Evolutionary conservation across 2,329 filamentous ascomycete genomes (phyloP).

Genomic region (Aspergillus hortae): DNA sequence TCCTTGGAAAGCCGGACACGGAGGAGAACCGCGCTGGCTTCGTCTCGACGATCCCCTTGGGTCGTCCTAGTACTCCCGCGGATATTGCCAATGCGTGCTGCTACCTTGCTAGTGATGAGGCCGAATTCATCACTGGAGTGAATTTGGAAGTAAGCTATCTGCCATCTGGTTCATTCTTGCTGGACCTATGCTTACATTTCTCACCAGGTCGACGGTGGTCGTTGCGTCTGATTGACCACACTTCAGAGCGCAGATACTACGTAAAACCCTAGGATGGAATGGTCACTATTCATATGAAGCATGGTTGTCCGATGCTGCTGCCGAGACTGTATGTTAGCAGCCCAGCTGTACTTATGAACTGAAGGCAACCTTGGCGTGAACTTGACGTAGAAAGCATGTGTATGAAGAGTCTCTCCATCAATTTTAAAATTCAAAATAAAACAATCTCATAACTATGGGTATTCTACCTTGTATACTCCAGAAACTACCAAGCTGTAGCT

Average conservation of each 20-base stretch:
- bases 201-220: slow-evolving; percentile 17
- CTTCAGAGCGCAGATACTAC: not conserved
- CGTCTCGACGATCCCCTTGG: slow-evolving; percentile 34
- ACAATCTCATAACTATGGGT: no score
- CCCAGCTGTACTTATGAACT: no score
- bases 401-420: no score
- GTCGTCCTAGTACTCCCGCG: slow-evolving; percentile 32
- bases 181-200: not conserved
- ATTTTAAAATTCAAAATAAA: no score
- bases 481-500: not conserved
- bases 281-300: not conserved
- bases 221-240: slow-evolving; percentile 11
- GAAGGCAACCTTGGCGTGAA: no score
- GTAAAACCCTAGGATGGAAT: not conserved
- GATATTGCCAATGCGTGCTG: slow-evolving; percentile 67
- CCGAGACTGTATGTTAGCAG: no score
- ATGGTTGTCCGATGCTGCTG: not conserved
- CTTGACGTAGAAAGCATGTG: no score
- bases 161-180: no score
- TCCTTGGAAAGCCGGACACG: slow-evolving; percentile 39
- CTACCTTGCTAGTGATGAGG: slow-evolving; percentile 67
- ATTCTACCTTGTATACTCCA: no score
- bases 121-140: slow-evolving; percentile 64
- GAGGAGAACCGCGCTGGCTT: slow-evolving; percentile 37
- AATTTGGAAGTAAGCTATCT: slow-evolving; percentile 53